Conservation (phyloP, 306 rosid genomes). For the Quercus bicolor region DNA sequence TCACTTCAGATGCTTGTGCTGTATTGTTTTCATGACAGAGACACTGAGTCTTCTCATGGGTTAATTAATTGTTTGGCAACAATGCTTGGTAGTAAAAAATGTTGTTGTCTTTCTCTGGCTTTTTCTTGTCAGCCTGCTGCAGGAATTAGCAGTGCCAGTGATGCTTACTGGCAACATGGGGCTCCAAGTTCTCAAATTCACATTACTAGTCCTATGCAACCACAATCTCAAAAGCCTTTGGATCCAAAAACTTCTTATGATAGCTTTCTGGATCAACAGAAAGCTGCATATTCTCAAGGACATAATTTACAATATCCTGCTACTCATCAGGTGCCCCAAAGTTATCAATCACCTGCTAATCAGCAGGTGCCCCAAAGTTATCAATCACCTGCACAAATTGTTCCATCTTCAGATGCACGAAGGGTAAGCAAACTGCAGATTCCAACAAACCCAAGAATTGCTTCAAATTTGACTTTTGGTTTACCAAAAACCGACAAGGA, state of each 20-base stretch:
- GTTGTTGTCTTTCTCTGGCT: conserved; percentile 33
- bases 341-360: conserved; percentile 34
- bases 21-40: neutral
- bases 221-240: conserved; percentile 75
- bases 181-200: conserved; percentile 69
- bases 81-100: conserved; percentile 23
- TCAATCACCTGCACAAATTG: conserved; percentile 48
- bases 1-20: neutral
- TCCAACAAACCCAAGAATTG: conserved; percentile 95
- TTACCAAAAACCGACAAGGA: conserved; percentile 69
- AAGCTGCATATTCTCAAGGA: conserved; percentile 51
- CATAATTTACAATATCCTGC: conserved; percentile 54
- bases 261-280: conserved; percentile 92
- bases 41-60: conserved; percentile 8
- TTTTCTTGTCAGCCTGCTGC: conserved; percentile 80
- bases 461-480: conserved; percentile 64
- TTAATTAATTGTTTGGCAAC: conserved; percentile 19
- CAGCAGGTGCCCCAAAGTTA: conserved; percentile 53
- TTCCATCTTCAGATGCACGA: conserved; percentile 59
- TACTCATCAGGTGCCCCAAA: conserved; percentile 55
- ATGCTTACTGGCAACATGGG: conserved; percentile 88
- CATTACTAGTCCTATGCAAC: conserved; percentile 62
- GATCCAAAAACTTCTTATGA: conserved; percentile 83
- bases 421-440: conserved; percentile 79
- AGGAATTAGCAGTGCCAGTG: conserved; percentile 66